phyloP scores from a whole-genome alignment of 176 grass and related monocot species.

The Pharus latifolius region DNA sequence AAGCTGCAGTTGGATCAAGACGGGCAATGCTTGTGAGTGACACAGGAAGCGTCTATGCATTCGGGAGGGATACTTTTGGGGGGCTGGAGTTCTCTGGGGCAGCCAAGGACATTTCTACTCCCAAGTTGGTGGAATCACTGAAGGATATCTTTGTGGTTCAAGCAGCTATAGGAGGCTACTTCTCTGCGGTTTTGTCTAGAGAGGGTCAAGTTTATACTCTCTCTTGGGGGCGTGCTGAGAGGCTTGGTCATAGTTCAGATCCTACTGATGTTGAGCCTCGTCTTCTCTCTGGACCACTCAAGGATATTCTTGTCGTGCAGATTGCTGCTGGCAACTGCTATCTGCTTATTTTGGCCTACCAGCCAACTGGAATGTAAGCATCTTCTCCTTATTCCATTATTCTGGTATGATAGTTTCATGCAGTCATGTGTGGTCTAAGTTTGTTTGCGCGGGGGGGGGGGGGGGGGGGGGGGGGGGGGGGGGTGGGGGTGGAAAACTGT shows the following conservation, averaged over 20 bases:
- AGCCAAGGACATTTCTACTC: slow-evolving; percentile 14
- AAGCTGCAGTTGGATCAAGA: slow-evolving; percentile 42
- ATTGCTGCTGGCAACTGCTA: slow-evolving; percentile 63
- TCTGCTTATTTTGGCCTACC: slow-evolving; percentile 53
- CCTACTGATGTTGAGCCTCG: slow-evolving; percentile 29
- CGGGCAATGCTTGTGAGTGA: slow-evolving; percentile 66
- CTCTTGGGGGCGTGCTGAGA: slow-evolving; percentile 36
- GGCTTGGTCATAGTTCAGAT: slow-evolving; percentile 37
- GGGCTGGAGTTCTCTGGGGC: not conserved
- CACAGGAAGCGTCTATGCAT: slow-evolving; percentile 37
- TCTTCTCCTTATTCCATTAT: not conserved
- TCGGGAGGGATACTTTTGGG: slow-evolving; percentile 37
- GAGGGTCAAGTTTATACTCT: slow-evolving; percentile 58
- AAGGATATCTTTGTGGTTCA: slow-evolving; percentile 55
- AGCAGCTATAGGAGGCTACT: slow-evolving; percentile 38
- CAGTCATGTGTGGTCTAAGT: no score
- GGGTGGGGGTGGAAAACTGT: no score
- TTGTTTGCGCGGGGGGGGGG: no score
- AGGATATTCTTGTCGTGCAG: slow-evolving; percentile 40
- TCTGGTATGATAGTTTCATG: not conserved
- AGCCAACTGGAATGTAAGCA: slow-evolving; percentile 50
- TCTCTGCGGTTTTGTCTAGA: slow-evolving; percentile 55
- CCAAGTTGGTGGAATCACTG: slow-evolving; percentile 54
- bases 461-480: no score
- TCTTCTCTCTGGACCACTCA: slow-evolving; percentile 31